Percentiles rank a stretch among this genome's conserved stretches.
These are phyloP conservation scores for Boletus reticulatus DNA, from an alignment of 768 basidiomycete species.

Conservation along the genomic window DNA sequence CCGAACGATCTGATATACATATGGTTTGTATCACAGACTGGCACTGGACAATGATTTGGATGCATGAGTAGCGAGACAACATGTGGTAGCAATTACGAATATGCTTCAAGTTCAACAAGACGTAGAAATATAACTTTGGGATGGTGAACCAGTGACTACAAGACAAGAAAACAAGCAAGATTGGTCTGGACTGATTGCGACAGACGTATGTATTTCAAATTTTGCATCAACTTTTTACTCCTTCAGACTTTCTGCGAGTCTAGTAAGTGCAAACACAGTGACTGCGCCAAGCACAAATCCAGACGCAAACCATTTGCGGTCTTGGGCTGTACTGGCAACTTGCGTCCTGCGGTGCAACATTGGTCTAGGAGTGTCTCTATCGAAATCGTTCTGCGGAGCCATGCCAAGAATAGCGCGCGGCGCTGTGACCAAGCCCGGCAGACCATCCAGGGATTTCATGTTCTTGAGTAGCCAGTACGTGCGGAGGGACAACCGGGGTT, in stretches of 20 bases:
- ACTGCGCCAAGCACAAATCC: conserved; percentile 21
- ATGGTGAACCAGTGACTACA: too few species aligned
- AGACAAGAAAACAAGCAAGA: too few species aligned
- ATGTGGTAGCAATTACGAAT: too few species aligned
- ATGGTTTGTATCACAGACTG: too few species aligned
- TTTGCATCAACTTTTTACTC: neutral
- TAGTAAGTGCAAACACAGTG: conserved; percentile 4
- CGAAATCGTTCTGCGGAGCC: conserved; percentile 14
- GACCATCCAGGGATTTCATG: conserved; percentile 53
- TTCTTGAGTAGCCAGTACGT: conserved; percentile 54
- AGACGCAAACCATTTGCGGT: conserved; percentile 11
- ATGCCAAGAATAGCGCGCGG: conserved; percentile 17
- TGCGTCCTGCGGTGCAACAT: conserved; percentile 3
- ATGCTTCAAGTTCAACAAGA: too few species aligned
- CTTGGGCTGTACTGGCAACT: neutral
- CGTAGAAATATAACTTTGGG: too few species aligned
- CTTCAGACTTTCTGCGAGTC: neutral
- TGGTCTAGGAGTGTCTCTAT: conserved; percentile 13
- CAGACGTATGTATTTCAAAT: too few species aligned
- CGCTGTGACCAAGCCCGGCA: conserved; percentile 44
- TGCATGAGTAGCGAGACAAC: too few species aligned
- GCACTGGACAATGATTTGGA: too few species aligned
- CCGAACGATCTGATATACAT: too few species aligned
- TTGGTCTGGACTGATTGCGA: too few species aligned
- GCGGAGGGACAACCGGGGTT: conserved; percentile 41